A percentile compares a stretch with the other conserved stretches of the same genome.
These are phyloP conservation scores for Pseudotulostoma volvatum DNA, from an alignment of 495 filamentous ascomycete species.

Conservation along the genomic window DNA sequence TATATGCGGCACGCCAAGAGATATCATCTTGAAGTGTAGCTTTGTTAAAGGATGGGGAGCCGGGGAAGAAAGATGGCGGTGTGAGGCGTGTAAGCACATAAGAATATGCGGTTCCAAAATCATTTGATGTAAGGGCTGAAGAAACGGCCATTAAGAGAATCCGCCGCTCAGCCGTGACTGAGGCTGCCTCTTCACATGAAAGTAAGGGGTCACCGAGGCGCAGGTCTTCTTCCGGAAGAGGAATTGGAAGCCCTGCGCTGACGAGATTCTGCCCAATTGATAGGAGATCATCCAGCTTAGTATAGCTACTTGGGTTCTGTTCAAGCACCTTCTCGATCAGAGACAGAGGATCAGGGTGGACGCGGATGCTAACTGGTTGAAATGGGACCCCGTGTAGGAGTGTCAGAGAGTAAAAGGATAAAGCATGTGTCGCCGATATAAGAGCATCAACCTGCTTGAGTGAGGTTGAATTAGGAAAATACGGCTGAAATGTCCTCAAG, in stretches of 20 bases:
- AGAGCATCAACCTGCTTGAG: conserved; percentile 48
- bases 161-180: conserved; percentile 39
- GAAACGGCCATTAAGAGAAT: conserved; percentile 82
- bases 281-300: conserved; percentile 69
- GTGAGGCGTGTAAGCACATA: conserved; percentile 61
- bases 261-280: conserved; percentile 63
- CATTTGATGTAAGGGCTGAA: conserved; percentile 67
- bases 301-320: conserved; percentile 75
- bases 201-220: not conserved
- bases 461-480: conserved; percentile 38
- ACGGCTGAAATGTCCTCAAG: conserved; percentile 50
- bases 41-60: conserved; percentile 12
- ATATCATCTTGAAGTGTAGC: conserved; percentile 47
- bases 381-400: conserved; percentile 87
- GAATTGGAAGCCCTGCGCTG: conserved; percentile 40
- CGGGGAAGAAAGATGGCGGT: conserved; percentile 19
- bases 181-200: conserved; percentile 11
- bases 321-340: conserved; percentile 74
- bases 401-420: conserved; percentile 78
- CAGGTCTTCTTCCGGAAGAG: not conserved
- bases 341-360: conserved; percentile 69
- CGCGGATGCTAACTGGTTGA: conserved; percentile 75
- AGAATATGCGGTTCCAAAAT: conserved; percentile 95
- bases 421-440: conserved; percentile 67
- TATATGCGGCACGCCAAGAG: conserved; percentile 83